Evolutionary conservation across 2,329 filamentous ascomycete genomes (phyloP).

Genomic region (Colletotrichum graminicola): DNA sequence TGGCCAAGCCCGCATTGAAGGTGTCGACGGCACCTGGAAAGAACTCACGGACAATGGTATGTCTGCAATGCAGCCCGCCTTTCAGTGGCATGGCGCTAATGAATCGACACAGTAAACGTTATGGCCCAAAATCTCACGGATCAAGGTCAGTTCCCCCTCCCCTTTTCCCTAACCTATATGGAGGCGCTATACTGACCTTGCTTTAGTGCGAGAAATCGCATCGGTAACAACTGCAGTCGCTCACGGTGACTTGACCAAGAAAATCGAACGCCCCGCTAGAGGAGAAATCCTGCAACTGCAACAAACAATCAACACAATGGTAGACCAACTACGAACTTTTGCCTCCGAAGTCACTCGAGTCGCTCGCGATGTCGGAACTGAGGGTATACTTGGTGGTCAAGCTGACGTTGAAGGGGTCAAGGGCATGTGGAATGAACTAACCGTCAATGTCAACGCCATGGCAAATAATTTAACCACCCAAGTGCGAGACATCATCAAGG

Average conservation of each 20-base stretch:
- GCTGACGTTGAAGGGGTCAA: slow-evolving; percentile 86
- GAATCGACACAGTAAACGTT: slow-evolving; percentile 72
- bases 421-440: slow-evolving; percentile 90
- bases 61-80: background rate
- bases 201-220: slow-evolving; percentile 81
- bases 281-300: slow-evolving; percentile 87
- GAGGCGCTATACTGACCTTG: background rate
- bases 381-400: slow-evolving; percentile 85
- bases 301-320: slow-evolving; percentile 91
- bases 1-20: slow-evolving; percentile 92
- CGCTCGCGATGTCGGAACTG: slow-evolving; percentile 85
- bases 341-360: slow-evolving; percentile 87
- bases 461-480: slow-evolving; percentile 88
- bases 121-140: slow-evolving; percentile 87
- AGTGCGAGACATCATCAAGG: slow-evolving; percentile 93
- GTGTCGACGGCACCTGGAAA: slow-evolving; percentile 97
- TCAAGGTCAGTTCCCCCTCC: slow-evolving; percentile 65
- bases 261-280: slow-evolving; percentile 83
- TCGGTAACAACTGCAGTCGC: slow-evolving; percentile 87
- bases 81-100: slow-evolving; percentile 8
- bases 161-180: background rate
- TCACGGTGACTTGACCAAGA: slow-evolving; percentile 85
- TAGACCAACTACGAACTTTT: slow-evolving; percentile 86
- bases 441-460: slow-evolving; percentile 90
- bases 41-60: slow-evolving; percentile 89